Evolutionary conservation across 352 stramenopile species (phyloP), one percentile per base, ranked within the genome.

Genomic region (Thalassiosira mediterranea): DNA sequence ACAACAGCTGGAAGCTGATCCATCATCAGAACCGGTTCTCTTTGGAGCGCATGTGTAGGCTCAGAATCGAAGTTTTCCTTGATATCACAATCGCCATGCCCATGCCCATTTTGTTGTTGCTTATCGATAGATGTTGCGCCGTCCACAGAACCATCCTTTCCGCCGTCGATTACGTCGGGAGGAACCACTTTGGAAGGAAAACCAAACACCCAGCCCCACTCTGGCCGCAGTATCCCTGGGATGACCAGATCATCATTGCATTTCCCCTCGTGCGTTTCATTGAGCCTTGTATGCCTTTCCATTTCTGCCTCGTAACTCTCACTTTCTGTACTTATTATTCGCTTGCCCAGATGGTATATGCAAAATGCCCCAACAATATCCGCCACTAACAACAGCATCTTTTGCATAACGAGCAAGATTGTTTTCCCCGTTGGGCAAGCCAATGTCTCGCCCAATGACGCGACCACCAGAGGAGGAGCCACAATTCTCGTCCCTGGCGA

Each of bases 141-240:
- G 23, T 48, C 4, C 26, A 28, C 13, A 4, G 15, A 29, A 31
- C 31, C 15, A 42, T 46, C 28, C 28, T 47, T 44, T 53, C 46
- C 21, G 29, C 51, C 29, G 31, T 31, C 21, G 0, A 60, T 1
- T n/a, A 25, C 34, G 26, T 61, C 44, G 28, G 57, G 4, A 13
- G 31, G n/a, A 17, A 46, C 29, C 21, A 64, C 40, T 60, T 72
- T 74, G 25, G 53, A 44, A 21, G 74, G 49, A 13, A 80, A 48
- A 11, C 64, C 75, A 57, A 83, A 58, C 21, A 79, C 58, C 75
- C 75, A 83, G 10, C 67, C 75, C 31, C 54, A 63, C 15, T 68
- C 57, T 4, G 75, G 69, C n/a, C 73, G 42, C 47, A 82, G 63
- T 40, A 67, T 70, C 23, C 29, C 51, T 23, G 72, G 72, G 72